Percentiles rank a stretch among this genome's conserved stretches.
These are phyloP conservation scores for Cryphonectria carpinicola DNA, from an alignment of 2,329 filamentous ascomycete genomes.

Conservation along the genomic window DNA sequence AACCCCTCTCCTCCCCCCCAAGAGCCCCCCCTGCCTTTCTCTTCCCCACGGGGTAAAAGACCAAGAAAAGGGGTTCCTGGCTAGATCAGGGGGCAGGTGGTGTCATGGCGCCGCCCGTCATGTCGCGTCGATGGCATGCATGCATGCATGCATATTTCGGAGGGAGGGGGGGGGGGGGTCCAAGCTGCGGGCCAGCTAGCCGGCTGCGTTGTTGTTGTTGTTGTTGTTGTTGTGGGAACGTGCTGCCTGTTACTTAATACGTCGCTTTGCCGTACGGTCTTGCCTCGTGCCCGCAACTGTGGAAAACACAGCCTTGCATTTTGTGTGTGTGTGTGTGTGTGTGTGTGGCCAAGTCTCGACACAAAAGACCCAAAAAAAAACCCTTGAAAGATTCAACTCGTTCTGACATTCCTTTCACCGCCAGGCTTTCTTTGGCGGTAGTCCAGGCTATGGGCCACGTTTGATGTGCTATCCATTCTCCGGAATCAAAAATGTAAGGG, in stretches of 20 bases:
- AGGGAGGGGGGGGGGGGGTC: too few species aligned
- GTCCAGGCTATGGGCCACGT: not conserved
- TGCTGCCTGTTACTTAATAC: not conserved
- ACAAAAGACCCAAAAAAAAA: not conserved
- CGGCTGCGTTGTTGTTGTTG: not conserved
- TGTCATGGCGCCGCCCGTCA: not conserved
- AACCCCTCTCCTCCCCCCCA: not conserved
- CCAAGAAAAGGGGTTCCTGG: not conserved
- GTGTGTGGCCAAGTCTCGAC: not conserved
- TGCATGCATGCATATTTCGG: not conserved
- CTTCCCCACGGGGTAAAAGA: slow-evolving; percentile 1
- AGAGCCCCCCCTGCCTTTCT: not conserved
- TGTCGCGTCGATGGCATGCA: not conserved
- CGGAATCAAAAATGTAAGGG: not conserved
- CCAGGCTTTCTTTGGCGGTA: not conserved
- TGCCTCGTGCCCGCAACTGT: not conserved
- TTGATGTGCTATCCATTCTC: not conserved
- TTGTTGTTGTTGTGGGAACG: not conserved
- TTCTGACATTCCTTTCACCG: not conserved
- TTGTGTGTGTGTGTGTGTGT: too few species aligned
- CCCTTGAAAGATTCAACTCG: not conserved
- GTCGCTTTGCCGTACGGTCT: too few species aligned
- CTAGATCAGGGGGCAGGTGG: too few species aligned
- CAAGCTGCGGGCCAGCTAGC: not conserved
- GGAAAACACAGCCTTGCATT: not conserved